A percentile compares a stretch with the other conserved stretches of the same genome.
Evolutionary conservation across 78 protist genomes (phyloP).

Genomic region (Dictyostelium firmibasis): DNA sequence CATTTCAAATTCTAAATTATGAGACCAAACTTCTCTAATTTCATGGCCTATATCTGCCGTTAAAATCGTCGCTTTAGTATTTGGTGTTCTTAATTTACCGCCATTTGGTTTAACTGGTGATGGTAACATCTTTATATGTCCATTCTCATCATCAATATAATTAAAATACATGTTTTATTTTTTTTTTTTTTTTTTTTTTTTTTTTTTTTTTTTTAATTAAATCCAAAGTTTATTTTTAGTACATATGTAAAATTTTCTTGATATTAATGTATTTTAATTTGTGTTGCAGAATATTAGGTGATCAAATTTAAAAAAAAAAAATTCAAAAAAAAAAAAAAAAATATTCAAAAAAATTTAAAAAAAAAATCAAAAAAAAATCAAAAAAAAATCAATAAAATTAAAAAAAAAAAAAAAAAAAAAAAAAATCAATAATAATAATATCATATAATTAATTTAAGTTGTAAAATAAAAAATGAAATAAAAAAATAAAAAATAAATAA

Average conservation of each 20-base stretch:
- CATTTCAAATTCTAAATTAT: conserved; percentile 90
- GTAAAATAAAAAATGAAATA: too few species aligned
- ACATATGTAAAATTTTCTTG: neutral
- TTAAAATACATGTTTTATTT: neutral
- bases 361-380: too few species aligned
- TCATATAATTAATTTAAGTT: too few species aligned
- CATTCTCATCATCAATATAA: conserved; percentile 20
- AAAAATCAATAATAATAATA: too few species aligned
- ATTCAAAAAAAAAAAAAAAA: neutral
- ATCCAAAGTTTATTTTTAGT: neutral
- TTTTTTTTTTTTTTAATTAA: neutral
- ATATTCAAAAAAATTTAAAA: neutral
- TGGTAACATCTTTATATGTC: conserved; percentile 12
- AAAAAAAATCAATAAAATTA: too few species aligned
- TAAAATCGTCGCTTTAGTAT: neutral
- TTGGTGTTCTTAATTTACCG: neutral
- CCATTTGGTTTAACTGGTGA: neutral
- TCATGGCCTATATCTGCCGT: conserved; percentile 37
- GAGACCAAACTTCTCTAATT: conserved; percentile 92
- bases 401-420: too few species aligned
- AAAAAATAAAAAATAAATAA: too few species aligned
- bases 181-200: neutral
- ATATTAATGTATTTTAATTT: neutral
- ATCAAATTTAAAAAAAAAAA: neutral
- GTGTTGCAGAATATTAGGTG: neutral